These are phyloP conservation scores for Ammopiptanthus mongolicus DNA, from an alignment of 306 rosid species.

Conservation along the genomic window DNA sequence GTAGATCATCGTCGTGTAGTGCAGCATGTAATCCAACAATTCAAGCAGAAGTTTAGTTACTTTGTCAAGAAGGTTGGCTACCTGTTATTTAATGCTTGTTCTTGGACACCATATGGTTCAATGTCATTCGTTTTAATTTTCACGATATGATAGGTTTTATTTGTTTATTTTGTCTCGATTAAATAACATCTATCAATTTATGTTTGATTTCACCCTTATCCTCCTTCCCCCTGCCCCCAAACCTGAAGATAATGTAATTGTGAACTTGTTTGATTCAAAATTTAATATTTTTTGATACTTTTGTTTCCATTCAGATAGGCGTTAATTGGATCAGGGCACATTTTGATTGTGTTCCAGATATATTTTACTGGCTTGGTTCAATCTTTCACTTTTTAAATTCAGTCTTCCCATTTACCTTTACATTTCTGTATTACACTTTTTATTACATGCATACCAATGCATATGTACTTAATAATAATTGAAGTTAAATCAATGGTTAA, in stretches of 20 bases:
- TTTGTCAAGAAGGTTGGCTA: slow-evolving; percentile 79
- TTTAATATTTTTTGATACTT: background rate
- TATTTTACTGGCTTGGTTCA: slow-evolving; percentile 3
- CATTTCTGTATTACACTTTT: background rate
- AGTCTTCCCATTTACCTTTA: background rate
- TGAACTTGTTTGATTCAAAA: slow-evolving; percentile 12
- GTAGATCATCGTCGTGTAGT: slow-evolving; percentile 72
- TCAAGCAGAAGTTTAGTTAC: slow-evolving; percentile 79
- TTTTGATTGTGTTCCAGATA: background rate
- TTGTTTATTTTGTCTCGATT: slow-evolving; percentile 10
- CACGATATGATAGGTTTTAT: background rate
- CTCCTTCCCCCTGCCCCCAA: background rate
- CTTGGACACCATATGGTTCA: slow-evolving; percentile 6
- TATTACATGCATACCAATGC: background rate
- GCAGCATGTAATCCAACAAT: slow-evolving; percentile 83
- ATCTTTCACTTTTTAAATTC: background rate
- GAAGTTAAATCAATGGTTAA: background rate
- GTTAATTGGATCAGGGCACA: slow-evolving; percentile 16
- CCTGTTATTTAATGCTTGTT: slow-evolving; percentile 3
- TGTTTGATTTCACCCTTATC: slow-evolving; percentile 3
- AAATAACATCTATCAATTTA: background rate
- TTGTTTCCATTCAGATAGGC: background rate
- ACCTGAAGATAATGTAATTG: background rate
- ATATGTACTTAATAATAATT: too few relatives aligned
- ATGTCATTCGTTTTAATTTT: background rate